These are phyloP conservation scores for Colletotrichum musae DNA, from an alignment of 2,329 filamentous ascomycete species.

Conservation along the genomic window DNA sequence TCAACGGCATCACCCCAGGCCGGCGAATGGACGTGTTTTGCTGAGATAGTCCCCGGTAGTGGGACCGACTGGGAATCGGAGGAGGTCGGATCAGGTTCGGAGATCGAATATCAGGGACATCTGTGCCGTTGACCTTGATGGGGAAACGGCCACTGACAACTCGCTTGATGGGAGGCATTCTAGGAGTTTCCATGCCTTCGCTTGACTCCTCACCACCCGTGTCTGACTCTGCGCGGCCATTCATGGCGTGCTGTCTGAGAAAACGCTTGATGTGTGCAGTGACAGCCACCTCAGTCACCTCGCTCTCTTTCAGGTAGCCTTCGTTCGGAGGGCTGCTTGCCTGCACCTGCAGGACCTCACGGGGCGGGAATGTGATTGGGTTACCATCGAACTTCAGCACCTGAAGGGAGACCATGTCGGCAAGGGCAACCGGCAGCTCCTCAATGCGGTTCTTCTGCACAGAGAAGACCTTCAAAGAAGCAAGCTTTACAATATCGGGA, in stretches of 20 bases:
- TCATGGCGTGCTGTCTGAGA: slow-evolving; percentile 67
- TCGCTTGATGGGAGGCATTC: slow-evolving; percentile 73
- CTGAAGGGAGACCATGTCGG: slow-evolving; percentile 90
- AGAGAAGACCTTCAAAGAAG: slow-evolving; percentile 89
- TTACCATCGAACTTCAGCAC: slow-evolving; percentile 93
- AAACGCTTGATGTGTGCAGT: slow-evolving; percentile 75
- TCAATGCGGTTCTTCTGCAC: slow-evolving; percentile 90
- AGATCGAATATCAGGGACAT: slow-evolving; percentile 77
- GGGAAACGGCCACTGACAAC: slow-evolving; percentile 76
- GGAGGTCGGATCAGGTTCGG: slow-evolving; percentile 78
- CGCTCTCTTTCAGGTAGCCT: slow-evolving; percentile 70
- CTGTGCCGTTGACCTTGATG: slow-evolving; percentile 81
- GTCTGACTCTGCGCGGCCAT: slow-evolving; percentile 68
- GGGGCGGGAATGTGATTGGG: slow-evolving; percentile 81
- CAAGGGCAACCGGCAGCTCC: slow-evolving; percentile 85
- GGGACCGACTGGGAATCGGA: slow-evolving; percentile 84
- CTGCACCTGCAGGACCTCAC: slow-evolving; percentile 74
- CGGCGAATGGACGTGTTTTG: slow-evolving; percentile 76
- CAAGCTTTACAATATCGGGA: slow-evolving; percentile 83
- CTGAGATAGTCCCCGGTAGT: slow-evolving; percentile 82
- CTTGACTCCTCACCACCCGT: slow-evolving; percentile 74
- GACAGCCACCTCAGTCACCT: slow-evolving; percentile 73
- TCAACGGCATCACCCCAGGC: slow-evolving; percentile 79
- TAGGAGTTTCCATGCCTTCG: slow-evolving; percentile 85
- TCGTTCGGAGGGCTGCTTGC: slow-evolving; percentile 70